Base-by-base conservation (phyloP, 2,329 filamentous ascomycete genomes). In the Magnaporthiopsis incrustans region DNA sequence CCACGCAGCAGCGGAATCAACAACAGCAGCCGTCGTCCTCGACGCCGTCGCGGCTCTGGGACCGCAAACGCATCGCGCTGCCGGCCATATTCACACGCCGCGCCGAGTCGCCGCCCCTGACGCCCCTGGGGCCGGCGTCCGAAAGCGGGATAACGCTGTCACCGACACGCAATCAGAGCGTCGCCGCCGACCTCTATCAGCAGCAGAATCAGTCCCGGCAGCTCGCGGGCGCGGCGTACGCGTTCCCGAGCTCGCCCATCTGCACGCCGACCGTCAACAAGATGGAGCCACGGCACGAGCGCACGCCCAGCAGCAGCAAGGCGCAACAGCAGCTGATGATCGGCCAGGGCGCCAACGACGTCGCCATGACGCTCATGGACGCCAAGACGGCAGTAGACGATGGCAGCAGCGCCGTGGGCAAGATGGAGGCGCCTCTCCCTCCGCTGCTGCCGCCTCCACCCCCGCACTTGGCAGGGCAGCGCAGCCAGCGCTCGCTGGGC, bases 61-160 rank as follows among this genome's bases (percentile, higher is more conserved):
- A 83, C 62, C 76, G 81, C 7, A 77, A 72, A 50, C 74, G 79
- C 60, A 75, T 83, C 25, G 73, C 78, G 1, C 35, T 38, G 35
- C 35, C 35, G 10, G 73, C 76, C 5, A 69, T 76, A 18, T 69
- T 75, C 33, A 70, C 69, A 11, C 67, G 18, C n/a, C 69, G 71
- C n/a, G 70, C 70, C 56, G 64, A 68, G 2, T 72, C 73, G 3
- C 71, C 73, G 12, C 70, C 71, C 0, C 62, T 74, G 26, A 73
- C 72, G 0, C 72, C 71, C 0, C 70, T 74, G 62, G 62, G 58
- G n/a, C 22, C 64, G 35, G 64, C 59, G 26, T 59, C 61, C 27
- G 58, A 61, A 56, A 59, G 30, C 66, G 59, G 65, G 63, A 4
- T 59, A n/a, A 60, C 18, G 59, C 38, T 26, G 50, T 22, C 33